These are phyloP conservation scores for Rosellinia necatrix DNA, from an alignment of 2,329 filamentous ascomycete genomes.

Conservation along the genomic window DNA sequence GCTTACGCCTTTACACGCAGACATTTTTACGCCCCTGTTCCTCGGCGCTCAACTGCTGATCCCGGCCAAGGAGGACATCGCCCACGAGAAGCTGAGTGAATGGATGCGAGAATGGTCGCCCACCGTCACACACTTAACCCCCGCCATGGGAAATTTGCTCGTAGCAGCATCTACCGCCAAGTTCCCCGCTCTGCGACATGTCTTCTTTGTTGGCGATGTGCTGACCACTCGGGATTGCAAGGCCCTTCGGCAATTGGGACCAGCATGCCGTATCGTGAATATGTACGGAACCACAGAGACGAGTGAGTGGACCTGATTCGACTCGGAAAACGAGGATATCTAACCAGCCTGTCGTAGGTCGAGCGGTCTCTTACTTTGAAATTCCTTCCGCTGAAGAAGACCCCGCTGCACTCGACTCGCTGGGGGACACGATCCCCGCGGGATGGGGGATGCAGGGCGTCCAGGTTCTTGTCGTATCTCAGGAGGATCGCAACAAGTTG, in stretches of 20 bases:
- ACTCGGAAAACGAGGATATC: too few relatives aligned
- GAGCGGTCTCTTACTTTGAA: constrained; percentile 73
- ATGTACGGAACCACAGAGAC: constrained; percentile 79
- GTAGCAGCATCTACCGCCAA: constrained; percentile 80
- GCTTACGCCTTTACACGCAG: too few relatives aligned
- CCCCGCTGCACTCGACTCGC: constrained; percentile 51
- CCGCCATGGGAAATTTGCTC: constrained; percentile 94
- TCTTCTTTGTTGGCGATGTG: constrained; percentile 92
- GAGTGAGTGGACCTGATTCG: too few relatives aligned
- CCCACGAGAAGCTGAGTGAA: constrained; percentile 81
- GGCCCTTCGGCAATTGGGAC: constrained; percentile 74
- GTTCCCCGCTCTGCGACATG: constrained; percentile 76
- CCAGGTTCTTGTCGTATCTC: constrained; percentile 82
- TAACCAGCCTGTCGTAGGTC: too few relatives aligned
- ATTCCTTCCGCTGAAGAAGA: constrained; percentile 70
- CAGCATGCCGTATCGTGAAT: constrained; percentile 75
- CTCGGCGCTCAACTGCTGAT: constrained; percentile 79
- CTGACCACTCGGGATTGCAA: constrained; percentile 83
- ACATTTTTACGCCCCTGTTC: constrained; percentile 92
- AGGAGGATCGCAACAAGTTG: constrained; percentile 65
- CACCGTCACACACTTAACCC: constrained; percentile 87
- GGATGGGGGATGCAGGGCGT: constrained; percentile 88
- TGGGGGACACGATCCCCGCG: constrained; percentile 75
- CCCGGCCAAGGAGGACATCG: constrained; percentile 81
- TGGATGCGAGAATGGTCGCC: constrained; percentile 81